Evolutionary conservation across 2,329 filamentous ascomycete genomes (phyloP).

Genomic region (Monosporascus sp.): DNA sequence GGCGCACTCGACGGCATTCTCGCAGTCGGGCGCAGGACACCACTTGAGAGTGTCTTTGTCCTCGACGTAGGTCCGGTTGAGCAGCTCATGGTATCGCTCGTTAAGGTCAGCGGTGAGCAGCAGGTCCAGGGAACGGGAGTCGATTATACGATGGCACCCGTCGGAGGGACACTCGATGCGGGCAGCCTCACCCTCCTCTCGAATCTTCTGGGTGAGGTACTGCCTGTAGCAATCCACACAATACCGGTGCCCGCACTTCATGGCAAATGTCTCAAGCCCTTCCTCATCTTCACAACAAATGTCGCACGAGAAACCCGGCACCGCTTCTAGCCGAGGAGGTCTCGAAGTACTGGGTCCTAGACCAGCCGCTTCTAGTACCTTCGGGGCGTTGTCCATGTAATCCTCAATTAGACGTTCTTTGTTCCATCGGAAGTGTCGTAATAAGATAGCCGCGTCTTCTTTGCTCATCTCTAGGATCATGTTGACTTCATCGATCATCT

Average conservation of each 20-base stretch:
- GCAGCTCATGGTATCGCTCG: constrained; percentile 71
- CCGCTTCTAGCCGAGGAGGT: constrained; percentile 62
- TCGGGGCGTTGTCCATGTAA: constrained; percentile 85
- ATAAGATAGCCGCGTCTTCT: constrained; percentile 84
- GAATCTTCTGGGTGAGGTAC: constrained; percentile 88
- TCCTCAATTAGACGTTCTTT: constrained; percentile 91
- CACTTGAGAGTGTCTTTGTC: constrained; percentile 94
- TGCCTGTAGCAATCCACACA: constrained; percentile 90
- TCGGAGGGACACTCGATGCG: constrained; percentile 90
- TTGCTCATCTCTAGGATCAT: constrained; percentile 84
- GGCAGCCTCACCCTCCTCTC: constrained; percentile 90
- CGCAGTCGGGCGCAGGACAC: constrained; percentile 97
- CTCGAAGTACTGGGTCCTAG: constrained; percentile 60
- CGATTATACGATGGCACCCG: constrained; percentile 82
- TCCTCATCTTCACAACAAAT: constrained; percentile 92
- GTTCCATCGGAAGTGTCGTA: constrained; percentile 91
- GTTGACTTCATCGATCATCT: constrained; percentile 84
- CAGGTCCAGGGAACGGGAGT: constrained; percentile 79
- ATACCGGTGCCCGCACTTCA: constrained; percentile 92
- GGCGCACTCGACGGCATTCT: constrained; percentile 82
- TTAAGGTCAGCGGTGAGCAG: constrained; percentile 56
- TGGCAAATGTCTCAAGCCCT: constrained; percentile 76
- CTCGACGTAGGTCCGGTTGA: constrained; percentile 93
- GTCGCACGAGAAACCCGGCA: constrained; percentile 80
- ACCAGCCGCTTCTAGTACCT: constrained; percentile 79